Evolutionary conservation across 768 basidiomycete genomes (phyloP), one percentile per base, ranked within the genome.

Genomic region (Russula sp.): DNA sequence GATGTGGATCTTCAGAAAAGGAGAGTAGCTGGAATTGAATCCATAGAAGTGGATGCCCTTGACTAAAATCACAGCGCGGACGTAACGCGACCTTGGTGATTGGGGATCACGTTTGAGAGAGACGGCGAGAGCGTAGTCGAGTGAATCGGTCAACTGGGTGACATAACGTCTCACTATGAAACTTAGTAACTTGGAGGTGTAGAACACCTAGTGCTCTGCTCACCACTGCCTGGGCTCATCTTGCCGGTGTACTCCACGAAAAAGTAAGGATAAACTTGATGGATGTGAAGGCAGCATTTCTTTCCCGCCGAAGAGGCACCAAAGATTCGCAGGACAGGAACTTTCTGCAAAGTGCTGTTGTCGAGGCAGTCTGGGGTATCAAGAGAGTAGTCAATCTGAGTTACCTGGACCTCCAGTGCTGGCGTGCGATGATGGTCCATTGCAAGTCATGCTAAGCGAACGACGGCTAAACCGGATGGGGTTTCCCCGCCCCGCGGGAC

Each of bases 1-100:
- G 47, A 93, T 73, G 66, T 84, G 76, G 52, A 99, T 81, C 72
- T 98, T 98, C 72, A 98, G 83, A 76, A 90, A 99, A 8, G 93
- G 93, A 6, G 81, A 79, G 68, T 93, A 89, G 32, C 85, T 83
- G 11, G 87, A 77, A 71, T 93, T 88, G 72, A 94, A 98, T 9
- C 97, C 95, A 73, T 98, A 98, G 74, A 98, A 97, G 69, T 89
- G 87, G 18, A 93, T 76, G n/a, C 93, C 97, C 74, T 98, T 98
- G 65, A 94, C 90, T 54, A 95, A 78, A 50, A 92, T 71, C 43
- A 97, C 80, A 25, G 86, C 86, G 14, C 90, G 88, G 61, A 91
- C 77, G 69, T 79, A 87, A 67, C 81, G 82, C 18, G 83, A 80
- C 48, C 76, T 80, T 6, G 75, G 73, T 1, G 83, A 82, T 9